Evolutionary conservation across 2,329 filamentous ascomycete genomes (phyloP), one percentile per base, ranked within the genome.

Genomic region (Colletotrichum shisoi): DNA sequence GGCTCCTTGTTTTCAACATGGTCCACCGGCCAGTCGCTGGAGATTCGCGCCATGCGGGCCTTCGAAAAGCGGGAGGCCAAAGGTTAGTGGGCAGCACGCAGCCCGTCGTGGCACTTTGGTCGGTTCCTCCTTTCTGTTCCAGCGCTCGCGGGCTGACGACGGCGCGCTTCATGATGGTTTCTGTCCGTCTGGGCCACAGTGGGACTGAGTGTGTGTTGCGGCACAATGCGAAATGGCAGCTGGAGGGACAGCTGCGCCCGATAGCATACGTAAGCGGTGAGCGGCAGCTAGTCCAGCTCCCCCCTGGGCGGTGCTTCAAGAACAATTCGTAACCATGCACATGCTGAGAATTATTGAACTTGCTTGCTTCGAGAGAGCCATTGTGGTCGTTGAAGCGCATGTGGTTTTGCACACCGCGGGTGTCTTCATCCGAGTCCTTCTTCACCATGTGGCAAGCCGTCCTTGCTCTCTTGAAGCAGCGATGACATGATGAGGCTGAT

Each of bases 31-130:
- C 12, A 40, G 31, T 19, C 11, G 42, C 40, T 39, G 27, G 17
- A 44, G 42, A 31, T 31, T 34, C 49, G 2, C 42, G 51, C 51
- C 17, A 42, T 49, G 60, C 31, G 60, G 64, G 54, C 19, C 31
- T 12, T 67, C 64, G 60, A 54, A 53, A 64, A 56, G 64, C 61
- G 48, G 64, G 49, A 54, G 54, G 31, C 31, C 31, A 34, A 7
- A 9, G 31, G 31, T 8, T 31, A 31, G 27, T 8, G 31, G 31
- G 27, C 34, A 49, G 21, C 34, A 58, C 37, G 15, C 60, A 62
- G 49, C n/a, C 58, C 39, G n/a, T 21, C 37, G n/a, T 40, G 21
- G 17, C n/a, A 40, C 37, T 21, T 37, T 27, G 21, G n/a, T 15
- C 31, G 5, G 11, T 40, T 46, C 40, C 34, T 59, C 37, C 11